These are phyloP conservation scores for Pyrrhoderma lamaoense DNA, from an alignment of 1,284 basidiomycete species.

Conservation along the genomic window DNA sequence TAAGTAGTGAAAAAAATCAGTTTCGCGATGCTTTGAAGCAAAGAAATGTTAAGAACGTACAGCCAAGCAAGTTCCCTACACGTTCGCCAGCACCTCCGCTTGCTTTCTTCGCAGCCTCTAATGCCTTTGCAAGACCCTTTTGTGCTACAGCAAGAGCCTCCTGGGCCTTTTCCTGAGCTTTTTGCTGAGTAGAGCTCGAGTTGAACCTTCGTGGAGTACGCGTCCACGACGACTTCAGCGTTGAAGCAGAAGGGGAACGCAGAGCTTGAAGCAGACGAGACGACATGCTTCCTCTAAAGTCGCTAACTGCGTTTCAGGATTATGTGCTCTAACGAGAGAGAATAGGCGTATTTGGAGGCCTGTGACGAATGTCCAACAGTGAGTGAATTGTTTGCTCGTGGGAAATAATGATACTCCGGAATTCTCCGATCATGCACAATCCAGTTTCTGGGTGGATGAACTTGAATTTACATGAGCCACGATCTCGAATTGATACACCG, in stretches of 20 bases:
- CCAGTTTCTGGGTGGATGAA: too few relatives aligned
- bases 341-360: not conserved
- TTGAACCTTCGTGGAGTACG: conserved; percentile 8
- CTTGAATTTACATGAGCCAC: too few relatives aligned
- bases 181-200: conserved; percentile 17
- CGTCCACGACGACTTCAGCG: not conserved
- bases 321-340: too few relatives aligned
- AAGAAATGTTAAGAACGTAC: conserved; percentile 36
- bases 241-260: conserved; percentile 9
- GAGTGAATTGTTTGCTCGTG: too few relatives aligned
- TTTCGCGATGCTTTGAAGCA: not conserved
- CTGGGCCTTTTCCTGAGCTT: conserved; percentile 60
- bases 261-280: conserved; percentile 6
- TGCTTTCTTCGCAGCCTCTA: conserved; percentile 45
- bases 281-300: too few relatives aligned
- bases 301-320: too few relatives aligned
- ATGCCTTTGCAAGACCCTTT: conserved; percentile 46
- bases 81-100: conserved; percentile 56
- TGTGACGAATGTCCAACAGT: not conserved
- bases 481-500: too few relatives aligned
- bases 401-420: too few relatives aligned
- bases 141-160: conserved; percentile 54
- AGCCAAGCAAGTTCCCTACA: conserved; percentile 54
- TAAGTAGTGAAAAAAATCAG: not conserved
- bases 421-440: too few relatives aligned